Base-by-base conservation (phyloP, 1,284 basidiomycete genomes). In the Ustilago curta region DNA sequence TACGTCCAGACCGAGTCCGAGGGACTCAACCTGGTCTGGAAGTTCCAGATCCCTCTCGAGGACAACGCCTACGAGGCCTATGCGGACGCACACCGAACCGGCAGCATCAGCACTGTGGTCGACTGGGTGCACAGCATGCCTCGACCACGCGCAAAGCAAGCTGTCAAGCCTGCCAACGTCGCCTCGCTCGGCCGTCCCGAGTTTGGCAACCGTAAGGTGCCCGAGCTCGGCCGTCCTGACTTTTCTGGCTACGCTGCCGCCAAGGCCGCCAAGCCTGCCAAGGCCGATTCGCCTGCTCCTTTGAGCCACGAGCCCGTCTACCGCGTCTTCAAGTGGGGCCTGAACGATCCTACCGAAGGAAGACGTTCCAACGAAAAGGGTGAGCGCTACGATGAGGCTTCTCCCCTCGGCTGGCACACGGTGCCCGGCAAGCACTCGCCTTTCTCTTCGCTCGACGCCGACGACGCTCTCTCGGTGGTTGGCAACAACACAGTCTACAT, bases 261-360 rank as follows among this genome's bases (percentile, higher is more conserved):
- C 45, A 58, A 67, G 59, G 55, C 62, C 7, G 23, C 32, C 53
- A 48, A 70, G 25, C 37, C 42, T 25, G 51, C 59, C 25, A 21
- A 21, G 16, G 43, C 53, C 27, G 37, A 51, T 37, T 12, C 42
- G 27, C 51, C 55, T 16, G 39, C 50, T 35, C 49, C 49, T 18
- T 27, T 58, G 70, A 69, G 66, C 50, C 66, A 69, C 48, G 62
- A 74, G 19, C 69, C 78, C 25, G 16, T 66, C 16, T 80, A 78
- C 63, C 60, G 68, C 27, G 79, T 81, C 32, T 74, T 79, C 71
- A 70, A 70, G 49, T 81, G 79, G 79, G 78, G 78, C 21, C 45
- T 73, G 59, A 81, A 81, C 45, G 79, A 81, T 56, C 79, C 79
- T 4, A 73, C 68, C 49, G 79, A 81, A 53, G 79, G 76, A 52